Evolutionary conservation across 345 rosid genomes (phyloP).

Genomic region (Eucalyptus curtisii): DNA sequence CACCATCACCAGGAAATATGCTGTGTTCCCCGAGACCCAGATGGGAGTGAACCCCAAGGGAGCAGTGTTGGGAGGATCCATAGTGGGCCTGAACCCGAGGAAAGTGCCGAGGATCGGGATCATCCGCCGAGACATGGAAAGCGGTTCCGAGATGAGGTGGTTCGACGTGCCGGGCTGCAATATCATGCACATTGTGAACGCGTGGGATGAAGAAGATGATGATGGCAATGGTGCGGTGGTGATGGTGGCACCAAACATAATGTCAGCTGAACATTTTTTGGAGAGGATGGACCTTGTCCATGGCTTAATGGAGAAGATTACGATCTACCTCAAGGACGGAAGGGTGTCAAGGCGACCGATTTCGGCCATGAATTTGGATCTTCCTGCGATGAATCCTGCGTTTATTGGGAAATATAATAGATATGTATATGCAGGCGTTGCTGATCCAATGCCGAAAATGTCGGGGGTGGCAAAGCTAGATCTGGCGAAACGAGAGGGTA

Average conservation of each 20-base stretch:
- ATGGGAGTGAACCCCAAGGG: constrained; percentile 36
- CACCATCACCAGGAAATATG: constrained; percentile 31
- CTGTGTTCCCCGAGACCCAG: constrained; percentile 37
- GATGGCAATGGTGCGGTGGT: constrained; percentile 1
- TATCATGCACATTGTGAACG: constrained; percentile 24
- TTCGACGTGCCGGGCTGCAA: constrained; percentile 43
- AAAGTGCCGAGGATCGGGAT: constrained; percentile 30
- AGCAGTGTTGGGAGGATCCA: constrained; percentile 27
- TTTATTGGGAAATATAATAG: constrained; percentile 13
- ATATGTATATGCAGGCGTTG: constrained; percentile 26
- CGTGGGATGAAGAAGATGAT: constrained; percentile 41
- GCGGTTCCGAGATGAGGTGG: constrained; percentile 26
- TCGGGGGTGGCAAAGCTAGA: background rate
- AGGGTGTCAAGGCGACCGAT: constrained; percentile 15
- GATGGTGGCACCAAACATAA: constrained; percentile 29
- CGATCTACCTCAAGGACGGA: constrained; percentile 23
- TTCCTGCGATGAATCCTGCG: constrained; percentile 23
- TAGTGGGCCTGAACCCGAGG: constrained; percentile 12
- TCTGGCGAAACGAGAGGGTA: background rate
- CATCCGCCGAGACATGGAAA: constrained; percentile 18
- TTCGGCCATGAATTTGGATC: constrained; percentile 35
- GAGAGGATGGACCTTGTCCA: constrained; percentile 35
- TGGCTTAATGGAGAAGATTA: constrained; percentile 24
- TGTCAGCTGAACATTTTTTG: constrained; percentile 28
- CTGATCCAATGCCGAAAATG: constrained; percentile 32